A percentile compares a stretch with the other conserved stretches of the same genome.
Evolutionary conservation across 306 rosid species (phyloP).

Genomic region (Canavalia gladiata): DNA sequence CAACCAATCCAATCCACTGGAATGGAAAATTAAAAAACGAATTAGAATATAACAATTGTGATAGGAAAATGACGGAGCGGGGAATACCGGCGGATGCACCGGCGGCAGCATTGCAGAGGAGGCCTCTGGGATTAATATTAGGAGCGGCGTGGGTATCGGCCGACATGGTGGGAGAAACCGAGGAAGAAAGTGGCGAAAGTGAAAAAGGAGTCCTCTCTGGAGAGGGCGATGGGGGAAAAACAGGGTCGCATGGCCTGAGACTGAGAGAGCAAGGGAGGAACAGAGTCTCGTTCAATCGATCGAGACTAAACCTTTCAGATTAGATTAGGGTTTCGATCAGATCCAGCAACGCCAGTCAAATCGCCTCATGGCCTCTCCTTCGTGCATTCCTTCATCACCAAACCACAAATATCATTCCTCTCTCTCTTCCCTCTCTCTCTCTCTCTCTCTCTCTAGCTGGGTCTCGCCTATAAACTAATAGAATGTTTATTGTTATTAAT

Average conservation of each 20-base stretch:
- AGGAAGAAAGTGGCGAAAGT: constrained; percentile 26
- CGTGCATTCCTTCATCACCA: constrained; percentile 29
- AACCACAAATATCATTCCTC: background rate
- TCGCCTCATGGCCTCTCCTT: constrained; percentile 20
- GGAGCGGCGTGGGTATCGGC: constrained; percentile 61
- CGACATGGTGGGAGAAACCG: constrained; percentile 55
- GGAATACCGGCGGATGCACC: constrained; percentile 83
- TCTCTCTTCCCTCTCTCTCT: background rate
- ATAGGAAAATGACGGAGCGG: background rate
- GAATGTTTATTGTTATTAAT: background rate
- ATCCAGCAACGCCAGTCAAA: background rate
- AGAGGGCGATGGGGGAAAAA: constrained; percentile 67
- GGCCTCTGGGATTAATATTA: constrained; percentile 59
- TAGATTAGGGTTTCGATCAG: constrained; percentile 19
- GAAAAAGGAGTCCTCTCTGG: constrained; percentile 67
- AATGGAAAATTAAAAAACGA: background rate
- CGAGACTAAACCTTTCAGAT: background rate
- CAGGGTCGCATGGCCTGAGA: constrained; percentile 87
- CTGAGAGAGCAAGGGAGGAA: background rate
- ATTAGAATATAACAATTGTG: background rate
- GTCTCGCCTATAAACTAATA: background rate
- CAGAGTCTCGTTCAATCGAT: background rate
- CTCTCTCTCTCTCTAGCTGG: background rate
- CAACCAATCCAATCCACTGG: background rate
- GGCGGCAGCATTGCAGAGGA: constrained; percentile 83